Base-by-base conservation (phyloP, 768 basidiomycete species). In the Pleurotus sapidus region DNA sequence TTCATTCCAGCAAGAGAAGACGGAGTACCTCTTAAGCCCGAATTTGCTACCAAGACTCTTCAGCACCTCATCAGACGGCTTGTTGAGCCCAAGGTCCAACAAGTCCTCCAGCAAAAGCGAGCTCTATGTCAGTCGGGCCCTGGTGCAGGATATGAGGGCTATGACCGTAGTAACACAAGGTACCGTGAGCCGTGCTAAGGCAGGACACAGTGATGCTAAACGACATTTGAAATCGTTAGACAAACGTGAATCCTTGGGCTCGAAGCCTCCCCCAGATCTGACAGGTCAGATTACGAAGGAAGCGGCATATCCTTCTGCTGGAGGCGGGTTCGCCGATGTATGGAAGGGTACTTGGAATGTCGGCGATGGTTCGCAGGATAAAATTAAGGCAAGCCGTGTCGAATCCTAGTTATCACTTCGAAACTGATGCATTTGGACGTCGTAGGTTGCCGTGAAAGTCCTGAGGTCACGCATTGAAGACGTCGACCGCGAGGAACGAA, bases 311-410 rank as follows among this genome's bases (percentile, higher is more conserved):
- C 64, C 77, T 1, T 67, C 70, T 46, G 74, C 75, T 0, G 73
- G 73, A 59, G 78, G 78, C 6, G 78, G 77, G 9, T 78, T 76
- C 60, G 72, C 74, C 12, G 78, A 79, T 61, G 70, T 78, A 15
- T 79, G 73, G 73, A 72, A 65, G 50, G 74, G 72, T 1, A 62
- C 64, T 5, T 76, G 73, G 75, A 64, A 68, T 14, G 61, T 66
- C 46, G 63, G 60, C 12, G 58, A 58, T 37, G 57, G 61, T 17
- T 49, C 55, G 20, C 63, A 65, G 23, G 64, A 54, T 30, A 37
- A 24, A 23, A 43, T 54, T 9, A 54, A 65, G 57, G 60, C 54
- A 25, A 45, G 57, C 62, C 42, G 42, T 60, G 48, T 59, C 46
- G 62, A 60, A 14, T 42, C 12, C 60, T 43, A 49, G 38, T 47